A percentile compares a stretch with the other conserved stretches of the same genome.
These are phyloP conservation scores for Populus ilicifolia DNA, from an alignment of 345 rosid species.

Conservation along the genomic window DNA sequence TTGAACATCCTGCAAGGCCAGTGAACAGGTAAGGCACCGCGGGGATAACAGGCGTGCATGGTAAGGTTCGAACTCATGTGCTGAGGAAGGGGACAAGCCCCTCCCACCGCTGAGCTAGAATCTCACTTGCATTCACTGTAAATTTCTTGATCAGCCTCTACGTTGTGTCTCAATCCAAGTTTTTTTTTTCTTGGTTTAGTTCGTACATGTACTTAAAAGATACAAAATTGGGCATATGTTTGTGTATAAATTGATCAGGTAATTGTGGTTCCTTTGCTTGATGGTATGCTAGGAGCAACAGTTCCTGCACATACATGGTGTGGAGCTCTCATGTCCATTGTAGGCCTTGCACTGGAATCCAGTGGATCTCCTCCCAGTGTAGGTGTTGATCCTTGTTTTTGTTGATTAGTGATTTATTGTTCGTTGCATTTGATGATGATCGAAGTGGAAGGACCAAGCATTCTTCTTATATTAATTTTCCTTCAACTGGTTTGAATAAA, in stretches of 20 bases:
- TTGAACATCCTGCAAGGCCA: no score
- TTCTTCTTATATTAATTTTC: not conserved
- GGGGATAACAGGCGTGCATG: no score
- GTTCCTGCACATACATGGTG: slow-evolving; percentile 58
- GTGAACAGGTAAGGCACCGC: no score
- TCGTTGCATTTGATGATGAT: not conserved
- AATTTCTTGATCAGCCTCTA: slow-evolving; percentile 18
- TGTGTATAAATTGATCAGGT: slow-evolving; percentile 37
- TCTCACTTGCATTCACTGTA: no score
- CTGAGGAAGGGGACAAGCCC: no score
- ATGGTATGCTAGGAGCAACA: slow-evolving; percentile 65
- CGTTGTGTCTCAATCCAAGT: not conserved
- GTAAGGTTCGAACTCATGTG: no score
- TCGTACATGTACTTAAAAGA: slow-evolving; percentile 8
- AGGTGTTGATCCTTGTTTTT: slow-evolving; percentile 14
- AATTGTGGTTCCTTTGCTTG: slow-evolving; percentile 64
- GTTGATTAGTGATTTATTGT: not conserved
- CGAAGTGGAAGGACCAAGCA: not conserved
- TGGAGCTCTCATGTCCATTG: slow-evolving; percentile 52
- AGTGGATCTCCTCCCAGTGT: slow-evolving; percentile 61
- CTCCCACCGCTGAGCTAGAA: no score
- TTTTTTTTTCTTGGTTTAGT: not conserved
- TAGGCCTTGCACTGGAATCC: slow-evolving; percentile 58
- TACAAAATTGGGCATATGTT: slow-evolving; percentile 2
- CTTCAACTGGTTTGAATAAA: not conserved